A percentile compares a stretch with the other conserved stretches of the same genome.
Evolutionary conservation across 129 eudicot genomes (phyloP).

Genomic region (Ambrosia artemisiifolia): DNA sequence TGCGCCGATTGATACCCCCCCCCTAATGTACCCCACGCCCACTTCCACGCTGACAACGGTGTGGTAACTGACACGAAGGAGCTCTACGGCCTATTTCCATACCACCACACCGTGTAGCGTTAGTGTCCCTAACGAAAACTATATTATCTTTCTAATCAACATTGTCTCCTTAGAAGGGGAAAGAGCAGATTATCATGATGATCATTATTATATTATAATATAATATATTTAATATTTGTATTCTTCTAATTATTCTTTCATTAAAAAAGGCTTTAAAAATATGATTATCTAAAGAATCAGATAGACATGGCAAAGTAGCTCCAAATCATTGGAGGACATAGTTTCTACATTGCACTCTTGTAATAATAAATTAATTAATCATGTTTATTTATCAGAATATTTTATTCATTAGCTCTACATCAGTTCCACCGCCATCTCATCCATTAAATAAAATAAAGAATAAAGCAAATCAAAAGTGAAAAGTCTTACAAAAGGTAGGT

Average conservation of each 20-base stretch:
- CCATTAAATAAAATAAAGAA: too few relatives aligned
- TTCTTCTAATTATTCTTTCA: neutral
- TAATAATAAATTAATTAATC: neutral
- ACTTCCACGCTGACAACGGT: too few relatives aligned
- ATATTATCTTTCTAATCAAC: neutral
- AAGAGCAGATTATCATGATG: neutral
- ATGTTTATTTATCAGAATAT: neutral
- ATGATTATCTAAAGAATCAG: neutral
- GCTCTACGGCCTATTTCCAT: too few relatives aligned
- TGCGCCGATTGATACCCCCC: too few relatives aligned
- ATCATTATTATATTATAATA: neutral
- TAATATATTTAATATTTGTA: neutral
- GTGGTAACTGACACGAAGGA: too few relatives aligned
- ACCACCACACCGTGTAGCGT: neutral
- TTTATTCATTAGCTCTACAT: too few relatives aligned
- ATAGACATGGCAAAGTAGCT: slow-evolving; percentile 2
- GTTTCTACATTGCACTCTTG: neutral
- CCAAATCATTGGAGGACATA: neutral
- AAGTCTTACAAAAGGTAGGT: too few relatives aligned
- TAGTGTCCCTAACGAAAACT: neutral
- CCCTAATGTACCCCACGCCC: too few relatives aligned
- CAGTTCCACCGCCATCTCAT: too few relatives aligned
- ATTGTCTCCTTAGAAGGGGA: neutral
- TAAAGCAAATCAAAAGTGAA: too few relatives aligned
- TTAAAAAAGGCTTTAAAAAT: neutral